Evolutionary conservation across 1,284 basidiomycete species (phyloP).

Genomic region (Amylostereum chailletii): DNA sequence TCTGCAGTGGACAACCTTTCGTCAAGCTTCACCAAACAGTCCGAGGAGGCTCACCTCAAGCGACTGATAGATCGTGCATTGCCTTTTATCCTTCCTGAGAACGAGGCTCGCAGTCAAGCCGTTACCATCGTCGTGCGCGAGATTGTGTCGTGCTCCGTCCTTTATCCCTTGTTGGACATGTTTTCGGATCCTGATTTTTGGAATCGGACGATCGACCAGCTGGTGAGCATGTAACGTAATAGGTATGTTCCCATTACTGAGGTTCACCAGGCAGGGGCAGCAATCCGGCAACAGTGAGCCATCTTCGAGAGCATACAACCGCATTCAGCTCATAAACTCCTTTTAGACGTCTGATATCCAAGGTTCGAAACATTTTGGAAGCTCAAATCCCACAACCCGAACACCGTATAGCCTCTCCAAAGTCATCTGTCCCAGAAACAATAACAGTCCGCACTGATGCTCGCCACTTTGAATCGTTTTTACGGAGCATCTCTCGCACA

Average conservation of each 20-base stretch:
- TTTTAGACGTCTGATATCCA: constrained; percentile 69
- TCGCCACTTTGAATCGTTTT: constrained; percentile 83
- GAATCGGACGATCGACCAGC: constrained; percentile 88
- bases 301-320: background rate
- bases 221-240: constrained; percentile 41
- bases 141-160: constrained; percentile 72
- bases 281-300: constrained; percentile 81
- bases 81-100: constrained; percentile 65
- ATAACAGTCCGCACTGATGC: constrained; percentile 73
- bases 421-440: constrained; percentile 42
- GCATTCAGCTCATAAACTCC: background rate
- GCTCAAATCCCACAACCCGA: constrained; percentile 59
- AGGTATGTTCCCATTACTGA: constrained; percentile 7
- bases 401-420: constrained; percentile 26
- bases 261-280: constrained; percentile 67
- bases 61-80: constrained; percentile 64
- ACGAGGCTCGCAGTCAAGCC: constrained; percentile 63
- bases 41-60: constrained; percentile 81
- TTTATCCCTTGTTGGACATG: constrained; percentile 88
- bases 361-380: constrained; percentile 77
- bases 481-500: constrained; percentile 75
- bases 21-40: constrained; percentile 80
- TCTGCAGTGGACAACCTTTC: constrained; percentile 79
- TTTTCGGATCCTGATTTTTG: constrained; percentile 93
- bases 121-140: constrained; percentile 75